Conservation (phyloP, 805 yeast species). For the Wickerhamiella azymoides region DNA sequence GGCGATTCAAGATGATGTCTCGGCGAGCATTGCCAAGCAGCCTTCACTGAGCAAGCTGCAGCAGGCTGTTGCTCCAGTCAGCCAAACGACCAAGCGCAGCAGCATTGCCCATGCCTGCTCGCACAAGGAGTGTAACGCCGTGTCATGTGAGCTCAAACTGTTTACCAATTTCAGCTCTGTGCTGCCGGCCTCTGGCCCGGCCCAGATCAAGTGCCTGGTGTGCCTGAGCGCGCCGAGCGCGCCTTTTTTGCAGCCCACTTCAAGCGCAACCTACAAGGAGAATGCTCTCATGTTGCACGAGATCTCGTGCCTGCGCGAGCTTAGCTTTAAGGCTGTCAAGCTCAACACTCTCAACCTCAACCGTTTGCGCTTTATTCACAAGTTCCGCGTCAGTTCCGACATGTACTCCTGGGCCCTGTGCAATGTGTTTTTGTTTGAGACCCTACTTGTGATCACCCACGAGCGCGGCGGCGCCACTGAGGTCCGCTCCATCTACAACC, state of each 20-base stretch:
- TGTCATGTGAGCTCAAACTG: neutral
- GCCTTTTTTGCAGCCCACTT: neutral
- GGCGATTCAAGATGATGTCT: neutral
- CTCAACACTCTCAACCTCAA: neutral
- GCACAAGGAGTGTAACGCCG: neutral
- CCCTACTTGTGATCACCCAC: neutral
- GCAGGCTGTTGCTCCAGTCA: neutral
- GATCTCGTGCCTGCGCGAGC: neutral
- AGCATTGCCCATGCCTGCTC: neutral
- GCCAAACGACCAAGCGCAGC: neutral
- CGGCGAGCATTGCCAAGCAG: neutral
- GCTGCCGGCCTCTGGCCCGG: neutral
- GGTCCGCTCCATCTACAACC: neutral
- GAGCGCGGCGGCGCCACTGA: neutral
- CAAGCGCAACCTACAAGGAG: neutral
- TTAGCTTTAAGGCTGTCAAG: neutral
- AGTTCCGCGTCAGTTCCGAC: neutral
- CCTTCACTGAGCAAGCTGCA: neutral
- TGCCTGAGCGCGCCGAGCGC: neutral
- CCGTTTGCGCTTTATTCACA: slow-evolving; percentile 1
- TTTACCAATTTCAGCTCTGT: neutral
- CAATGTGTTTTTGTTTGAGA: neutral
- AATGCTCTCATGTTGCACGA: neutral
- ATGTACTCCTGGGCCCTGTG: neutral
- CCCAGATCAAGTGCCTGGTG: neutral